Evolutionary conservation across 192 early-diverging fungal genomes (phyloP), one percentile per base, ranked within the genome.

Genomic region (Backusella tarrabulga): DNA sequence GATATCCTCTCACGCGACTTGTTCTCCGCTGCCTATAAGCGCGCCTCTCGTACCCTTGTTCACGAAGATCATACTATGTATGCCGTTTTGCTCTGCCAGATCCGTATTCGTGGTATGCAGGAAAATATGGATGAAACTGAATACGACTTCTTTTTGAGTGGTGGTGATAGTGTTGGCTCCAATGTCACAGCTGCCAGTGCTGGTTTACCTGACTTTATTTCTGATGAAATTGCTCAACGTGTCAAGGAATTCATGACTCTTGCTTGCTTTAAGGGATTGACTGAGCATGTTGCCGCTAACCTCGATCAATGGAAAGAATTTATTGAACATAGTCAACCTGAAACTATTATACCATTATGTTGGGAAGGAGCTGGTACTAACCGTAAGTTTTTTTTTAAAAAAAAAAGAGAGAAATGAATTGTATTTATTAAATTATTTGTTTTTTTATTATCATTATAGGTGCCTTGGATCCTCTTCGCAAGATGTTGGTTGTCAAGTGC

Each of bases 61-160:
- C 96, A 99, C 79, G 97, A 95, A 66, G 95, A 97, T 80, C 93
- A 95, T 75, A 86, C 96, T n/a, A 91, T 91, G 21, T 93, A 97
- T 84, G 92, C 97, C 32, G 81, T 98, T 77, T 85, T 96, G 67
- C 78, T 99, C 73, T 90, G 93, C 15, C 95, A 94, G 77, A 94
- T 99, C 76, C 96, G 95, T 79, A 80, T 94, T 52, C 88, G 91
- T 19, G 86, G 85, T 34, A 68, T 84, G n/a, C 67, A 79, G 7
- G 85, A 91, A 21, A 83, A 81, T 44, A 73, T 89, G 9, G 88
- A 93, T 56, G 90, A 93, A 19, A 73, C 79, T 4, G 93, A 93
- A 72, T 91, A 87, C 44, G 93, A 94, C 42, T 92, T 90, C 73
- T 81, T 96, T 50, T 75, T 97, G 54, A 88, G 87, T 63, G 88